Base-by-base conservation (phyloP, 352 stramenopile genomes). In the Phytophthora europaea region DNA sequence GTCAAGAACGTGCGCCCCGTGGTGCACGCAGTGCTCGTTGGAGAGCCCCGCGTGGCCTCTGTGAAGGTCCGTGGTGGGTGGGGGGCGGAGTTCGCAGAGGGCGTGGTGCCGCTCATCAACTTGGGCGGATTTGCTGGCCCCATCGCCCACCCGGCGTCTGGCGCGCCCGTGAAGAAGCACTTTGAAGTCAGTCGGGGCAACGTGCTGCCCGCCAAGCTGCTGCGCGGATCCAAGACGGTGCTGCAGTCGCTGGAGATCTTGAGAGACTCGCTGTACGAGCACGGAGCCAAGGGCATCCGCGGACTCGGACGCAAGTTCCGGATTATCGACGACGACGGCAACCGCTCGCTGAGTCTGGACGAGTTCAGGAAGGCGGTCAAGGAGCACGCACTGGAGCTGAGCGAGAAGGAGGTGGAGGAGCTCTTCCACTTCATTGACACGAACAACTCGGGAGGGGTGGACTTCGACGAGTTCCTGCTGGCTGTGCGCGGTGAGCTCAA, bases 321-420 rank as follows among this genome's bases (percentile, higher is more conserved):
- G 22, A 95, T 97, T 78, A 94, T 97, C 59, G 91, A 97, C 67
- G 88, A 97, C 66, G 88, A 97, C 63, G 88, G 89, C 47, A 95
- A 97, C 81, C 77, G 81, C 16, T 87, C 85, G 53, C 61, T 97
- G 51, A 93, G 78, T 59, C 62, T 88, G 22, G 67, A 79, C 12
- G 92, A 98, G 73, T 95, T 98, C 62, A 69, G 67, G 40, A 94
- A 96, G 76, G 89, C 86, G 10, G 83, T 96, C 54, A 75, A 75
- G 31, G 89, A 94, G 59, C 87, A 94, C 61, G 76, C 77, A 6
- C 72, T 94, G 6, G 79, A 85, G 23, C 63, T 95, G 15, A 88
- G 57, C 38, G 75, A 85, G 8, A 50, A 66, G 63, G 87, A 94
- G 56, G 78, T 89, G 38, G 67, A 84, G 45, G 81, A 94, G 69